A percentile compares a stretch with the other conserved stretches of the same genome.
Conservation (phyloP, 164 flowering plant species). For the Berberis vulgaris region DNA sequence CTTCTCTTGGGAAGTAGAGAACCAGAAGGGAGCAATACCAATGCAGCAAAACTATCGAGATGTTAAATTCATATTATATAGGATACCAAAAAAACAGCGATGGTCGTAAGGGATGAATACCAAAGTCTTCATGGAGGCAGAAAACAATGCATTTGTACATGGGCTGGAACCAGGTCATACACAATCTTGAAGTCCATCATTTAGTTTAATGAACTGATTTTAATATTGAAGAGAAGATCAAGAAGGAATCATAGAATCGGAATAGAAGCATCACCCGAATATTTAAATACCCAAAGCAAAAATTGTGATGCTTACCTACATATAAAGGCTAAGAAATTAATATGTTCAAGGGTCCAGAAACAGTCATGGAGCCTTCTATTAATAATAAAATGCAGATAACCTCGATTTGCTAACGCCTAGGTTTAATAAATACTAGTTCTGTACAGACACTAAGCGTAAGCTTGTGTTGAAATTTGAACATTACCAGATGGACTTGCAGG, state of each 20-base stretch:
- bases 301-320: slow-evolving; percentile 24
- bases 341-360: slow-evolving; percentile 50
- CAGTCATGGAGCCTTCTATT: slow-evolving; percentile 50
- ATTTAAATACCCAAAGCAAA: slow-evolving; percentile 33
- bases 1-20: slow-evolving; percentile 3
- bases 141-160: slow-evolving; percentile 7
- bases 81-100: slow-evolving; percentile 3
- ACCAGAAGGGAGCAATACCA: neutral
- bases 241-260: slow-evolving; percentile 43
- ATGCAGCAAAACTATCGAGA: slow-evolving; percentile 8
- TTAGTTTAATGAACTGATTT: slow-evolving; percentile 16
- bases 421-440: neutral
- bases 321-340: slow-evolving; percentile 38
- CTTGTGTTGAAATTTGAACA: slow-evolving; percentile 25
- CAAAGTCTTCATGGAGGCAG: slow-evolving; percentile 3
- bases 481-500: slow-evolving; percentile 3
- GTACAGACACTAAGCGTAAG: slow-evolving; percentile 17
- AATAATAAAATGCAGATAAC: slow-evolving; percentile 23
- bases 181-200: slow-evolving; percentile 16
- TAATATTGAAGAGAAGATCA: slow-evolving; percentile 7
- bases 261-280: slow-evolving; percentile 74
- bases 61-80: neutral
- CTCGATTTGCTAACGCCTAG: slow-evolving; percentile 26
- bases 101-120: slow-evolving; percentile 14
- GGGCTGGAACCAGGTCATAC: slow-evolving; percentile 46